phyloP scores from a whole-genome alignment of 148 eudicot genomes.

The Fagopyrum esculentum region DNA sequence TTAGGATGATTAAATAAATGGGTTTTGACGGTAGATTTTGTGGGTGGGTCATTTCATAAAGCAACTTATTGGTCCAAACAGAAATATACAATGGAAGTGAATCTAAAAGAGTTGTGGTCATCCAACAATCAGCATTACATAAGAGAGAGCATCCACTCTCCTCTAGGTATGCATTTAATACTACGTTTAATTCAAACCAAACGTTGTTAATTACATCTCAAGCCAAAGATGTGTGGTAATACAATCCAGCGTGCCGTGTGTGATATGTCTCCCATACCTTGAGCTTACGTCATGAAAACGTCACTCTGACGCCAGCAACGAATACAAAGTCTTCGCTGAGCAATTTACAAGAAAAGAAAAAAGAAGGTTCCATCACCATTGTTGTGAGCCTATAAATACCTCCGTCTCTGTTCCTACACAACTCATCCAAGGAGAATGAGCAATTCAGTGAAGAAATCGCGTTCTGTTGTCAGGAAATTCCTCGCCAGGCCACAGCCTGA shows the following conservation, averaged over 20 bases:
- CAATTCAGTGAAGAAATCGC: conserved; percentile 28
- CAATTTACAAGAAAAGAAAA: no score
- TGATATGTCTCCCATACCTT: not conserved
- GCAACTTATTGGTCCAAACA: not conserved
- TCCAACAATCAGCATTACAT: conserved; percentile 4
- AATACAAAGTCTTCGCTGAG: not conserved
- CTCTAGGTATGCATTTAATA: not conserved
- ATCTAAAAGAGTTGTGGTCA: not conserved
- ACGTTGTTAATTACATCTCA: not conserved
- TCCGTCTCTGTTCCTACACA: not conserved
- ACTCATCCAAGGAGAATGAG: not conserved
- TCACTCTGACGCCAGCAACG: not conserved
- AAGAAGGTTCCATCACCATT: no score
- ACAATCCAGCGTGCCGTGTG: not conserved
- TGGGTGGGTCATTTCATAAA: no score
- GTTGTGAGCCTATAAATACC: not conserved
- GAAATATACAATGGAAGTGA: not conserved
- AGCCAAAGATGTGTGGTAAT: not conserved
- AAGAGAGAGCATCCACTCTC: not conserved
- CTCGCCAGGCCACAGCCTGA: conserved; percentile 81
- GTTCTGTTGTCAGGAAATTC: conserved; percentile 51
- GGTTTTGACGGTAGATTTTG: no score
- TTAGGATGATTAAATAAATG: no score
- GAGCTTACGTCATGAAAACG: no score
- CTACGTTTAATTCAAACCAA: not conserved